A percentile compares a stretch with the other conserved stretches of the same genome.
These are phyloP conservation scores for Trichaptum fuscoviolaceum DNA, from an alignment of 768 basidiomycete genomes.

Conservation along the genomic window DNA sequence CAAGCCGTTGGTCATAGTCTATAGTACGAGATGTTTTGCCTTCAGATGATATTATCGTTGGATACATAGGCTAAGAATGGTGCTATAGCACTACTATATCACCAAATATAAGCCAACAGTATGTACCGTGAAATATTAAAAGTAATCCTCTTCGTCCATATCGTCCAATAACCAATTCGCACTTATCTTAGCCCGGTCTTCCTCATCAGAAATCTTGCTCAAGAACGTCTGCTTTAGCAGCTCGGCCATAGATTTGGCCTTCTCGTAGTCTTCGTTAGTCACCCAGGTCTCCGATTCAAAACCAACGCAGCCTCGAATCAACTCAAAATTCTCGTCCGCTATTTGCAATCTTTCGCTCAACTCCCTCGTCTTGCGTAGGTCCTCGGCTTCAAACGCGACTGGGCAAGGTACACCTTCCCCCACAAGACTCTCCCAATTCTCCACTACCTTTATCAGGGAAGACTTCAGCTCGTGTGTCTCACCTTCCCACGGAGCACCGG, in stretches of 20 bases:
- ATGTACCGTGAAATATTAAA: constrained; percentile 17
- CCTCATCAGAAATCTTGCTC: constrained; percentile 25
- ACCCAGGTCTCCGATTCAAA: constrained; percentile 40
- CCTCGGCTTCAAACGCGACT: constrained; percentile 40
- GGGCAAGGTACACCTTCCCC: constrained; percentile 37
- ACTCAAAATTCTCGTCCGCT: constrained; percentile 29
- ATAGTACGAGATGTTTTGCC: no score
- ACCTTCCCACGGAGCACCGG: constrained; percentile 45
- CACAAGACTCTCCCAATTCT: constrained; percentile 38
- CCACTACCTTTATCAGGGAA: constrained; percentile 38
- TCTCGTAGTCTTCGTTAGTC: constrained; percentile 35
- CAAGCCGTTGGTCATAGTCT: no score
- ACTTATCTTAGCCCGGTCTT: constrained; percentile 33
- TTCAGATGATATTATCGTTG: no score
- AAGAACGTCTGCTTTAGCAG: constrained; percentile 30
- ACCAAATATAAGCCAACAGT: no score
- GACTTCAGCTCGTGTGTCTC: constrained; percentile 43
- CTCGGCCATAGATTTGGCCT: constrained; percentile 29
- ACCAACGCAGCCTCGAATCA: constrained; percentile 23
- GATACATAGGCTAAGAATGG: no score
- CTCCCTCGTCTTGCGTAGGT: constrained; percentile 36
- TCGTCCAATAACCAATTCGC: constrained; percentile 44
- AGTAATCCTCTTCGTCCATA: constrained; percentile 45
- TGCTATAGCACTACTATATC: no score
- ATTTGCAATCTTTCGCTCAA: constrained; percentile 26